phyloP scores from a whole-genome alignment of 345 rosid species.

The Noccaea caerulescens region DNA sequence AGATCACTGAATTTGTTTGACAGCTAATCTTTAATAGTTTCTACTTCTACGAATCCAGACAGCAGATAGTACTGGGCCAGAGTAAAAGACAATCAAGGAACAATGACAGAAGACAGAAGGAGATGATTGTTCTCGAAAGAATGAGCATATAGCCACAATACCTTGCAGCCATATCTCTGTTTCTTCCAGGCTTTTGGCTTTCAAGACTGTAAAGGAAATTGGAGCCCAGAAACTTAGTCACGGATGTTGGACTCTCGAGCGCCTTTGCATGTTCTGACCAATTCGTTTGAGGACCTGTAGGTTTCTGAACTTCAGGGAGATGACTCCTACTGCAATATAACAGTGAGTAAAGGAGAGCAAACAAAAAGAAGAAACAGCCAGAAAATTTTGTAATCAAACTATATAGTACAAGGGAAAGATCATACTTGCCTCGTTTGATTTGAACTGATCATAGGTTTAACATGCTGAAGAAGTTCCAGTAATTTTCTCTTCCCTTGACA shows the following conservation, averaged over 20 bases:
- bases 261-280: conserved; percentile 70
- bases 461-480: conserved; percentile 33
- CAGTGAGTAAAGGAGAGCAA: background rate
- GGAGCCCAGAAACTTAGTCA: conserved; percentile 57
- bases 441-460: conserved; percentile 46
- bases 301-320: conserved; percentile 48
- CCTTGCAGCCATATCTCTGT: conserved; percentile 58
- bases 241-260: conserved; percentile 45
- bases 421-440: conserved; percentile 48
- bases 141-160: conserved; percentile 28
- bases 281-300: conserved; percentile 62
- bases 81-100: conserved; percentile 14
- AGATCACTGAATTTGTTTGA: background rate
- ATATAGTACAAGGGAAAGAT: conserved; percentile 17
- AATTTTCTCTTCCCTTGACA: conserved; percentile 24
- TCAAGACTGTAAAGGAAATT: conserved; percentile 72
- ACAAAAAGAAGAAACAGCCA: conserved; percentile 25
- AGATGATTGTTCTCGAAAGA: conserved; percentile 6
- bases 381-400: background rate
- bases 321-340: conserved; percentile 49
- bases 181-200: conserved; percentile 60
- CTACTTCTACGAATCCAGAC: conserved; percentile 19
- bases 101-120: background rate
- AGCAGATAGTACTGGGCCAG: conserved; percentile 6
- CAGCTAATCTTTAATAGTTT: background rate